Evolutionary conservation across 2,329 filamentous ascomycete species (phyloP), one percentile per base, ranked within the genome.

Genomic region (Davidsoniella virescens): DNA sequence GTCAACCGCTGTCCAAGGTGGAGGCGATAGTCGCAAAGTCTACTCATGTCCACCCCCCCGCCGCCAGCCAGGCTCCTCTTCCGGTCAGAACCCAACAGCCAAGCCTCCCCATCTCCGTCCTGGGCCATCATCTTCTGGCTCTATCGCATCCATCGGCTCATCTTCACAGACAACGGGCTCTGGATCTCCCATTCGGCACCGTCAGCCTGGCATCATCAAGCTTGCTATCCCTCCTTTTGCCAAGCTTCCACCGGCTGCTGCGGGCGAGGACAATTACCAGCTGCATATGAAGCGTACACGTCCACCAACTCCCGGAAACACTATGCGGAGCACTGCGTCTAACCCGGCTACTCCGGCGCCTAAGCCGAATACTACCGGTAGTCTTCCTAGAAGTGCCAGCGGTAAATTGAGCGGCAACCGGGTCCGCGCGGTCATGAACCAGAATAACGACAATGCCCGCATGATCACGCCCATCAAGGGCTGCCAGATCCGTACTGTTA

Each of bases 31-130:
- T 3, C 52, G 48, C 16, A 50, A 53, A 25, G 37, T 25, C 2
- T 50, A 47, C 26, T 53, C 52, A 7, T 53, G 48, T 14, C 52
- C 48, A 2, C 52, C 52, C 9, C 52, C 44, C 20, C 48, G 42
- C 14, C 43, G 52, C 3, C 20, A 36, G 9, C n/a, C 20, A 12
- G 8, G 29, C 29, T 33, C 9, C 4, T 33, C 29, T 33, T 33
- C 29, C 12, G 29, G 29, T 8, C 8, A 9, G 29, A 33, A 4
- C 9, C 29, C 12, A 12, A 12, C 29, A 33, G 10, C 23, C 3
- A 33, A 44, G 6, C 25, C 33, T 2, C 20, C 23, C 8, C 6
- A 14, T 3, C 18, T 14, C 9, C 6, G 36, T 17, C 29, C 29
- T 33, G 29, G 29, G 10, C 3, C 29, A 12, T 4, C 7, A 12